A percentile compares a stretch with the other conserved stretches of the same genome.
phyloP scores from a whole-genome alignment of 129 eudicot genomes.

The Flaveria ramosissima region DNA sequence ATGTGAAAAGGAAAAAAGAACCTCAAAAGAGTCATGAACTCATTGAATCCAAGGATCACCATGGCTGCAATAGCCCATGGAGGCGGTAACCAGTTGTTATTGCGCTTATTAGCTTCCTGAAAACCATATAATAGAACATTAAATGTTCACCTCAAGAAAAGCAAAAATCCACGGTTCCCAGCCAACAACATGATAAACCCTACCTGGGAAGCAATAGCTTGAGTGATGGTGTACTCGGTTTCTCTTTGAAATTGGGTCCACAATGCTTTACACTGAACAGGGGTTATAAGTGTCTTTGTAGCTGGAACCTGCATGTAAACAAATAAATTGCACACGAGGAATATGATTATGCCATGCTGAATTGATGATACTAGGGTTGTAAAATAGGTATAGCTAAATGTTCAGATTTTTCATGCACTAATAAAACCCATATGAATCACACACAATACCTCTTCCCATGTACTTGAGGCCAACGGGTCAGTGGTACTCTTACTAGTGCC shows the following conservation, averaged over 20 bases:
- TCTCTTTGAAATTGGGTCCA: slow-evolving; percentile 91
- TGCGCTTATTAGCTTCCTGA: slow-evolving; percentile 97
- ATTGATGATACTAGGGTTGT: no score
- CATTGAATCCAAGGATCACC: slow-evolving; percentile 84
- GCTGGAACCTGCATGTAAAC: slow-evolving; percentile 61
- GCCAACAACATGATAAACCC: slow-evolving; percentile 7
- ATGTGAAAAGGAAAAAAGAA: slow-evolving; percentile 29
- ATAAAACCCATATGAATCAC: slow-evolving; percentile 19
- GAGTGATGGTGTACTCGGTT: slow-evolving; percentile 93
- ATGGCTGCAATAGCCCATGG: slow-evolving; percentile 98
- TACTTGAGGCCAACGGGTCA: slow-evolving; percentile 91
- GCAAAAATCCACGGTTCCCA: background rate
- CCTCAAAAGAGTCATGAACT: slow-evolving; percentile 98
- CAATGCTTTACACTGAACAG: slow-evolving; percentile 91
- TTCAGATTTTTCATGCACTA: slow-evolving; percentile 5
- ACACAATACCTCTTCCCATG: slow-evolving; percentile 78
- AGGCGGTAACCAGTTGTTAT: slow-evolving; percentile 98
- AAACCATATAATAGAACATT: slow-evolving; percentile 18
- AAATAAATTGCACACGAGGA: slow-evolving; percentile 2
- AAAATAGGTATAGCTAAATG: background rate
- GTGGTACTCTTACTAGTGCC: slow-evolving; percentile 45
- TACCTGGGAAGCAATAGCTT: slow-evolving; percentile 90
- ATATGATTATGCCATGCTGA: background rate
- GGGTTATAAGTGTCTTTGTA: slow-evolving; percentile 80
- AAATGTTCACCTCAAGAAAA: background rate